Evolutionary conservation across 2,329 filamentous ascomycete genomes (phyloP).

Genomic region (Nothopassalora personata): DNA sequence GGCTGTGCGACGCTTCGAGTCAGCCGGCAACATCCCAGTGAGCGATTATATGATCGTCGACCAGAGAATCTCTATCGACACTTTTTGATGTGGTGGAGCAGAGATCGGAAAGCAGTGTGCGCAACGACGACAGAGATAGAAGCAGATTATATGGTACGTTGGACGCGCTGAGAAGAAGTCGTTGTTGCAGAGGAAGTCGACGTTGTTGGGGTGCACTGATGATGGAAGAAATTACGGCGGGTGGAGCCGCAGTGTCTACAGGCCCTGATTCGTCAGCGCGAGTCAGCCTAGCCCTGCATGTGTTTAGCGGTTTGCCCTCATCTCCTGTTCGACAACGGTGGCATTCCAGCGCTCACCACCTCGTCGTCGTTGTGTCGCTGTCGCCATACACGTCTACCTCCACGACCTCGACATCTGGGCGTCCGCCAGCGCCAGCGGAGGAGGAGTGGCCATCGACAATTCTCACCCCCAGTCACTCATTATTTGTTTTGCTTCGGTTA

Average conservation of each 20-base stretch:
- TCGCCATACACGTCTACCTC: conserved; percentile 1
- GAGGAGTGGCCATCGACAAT: not conserved
- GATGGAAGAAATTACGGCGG: no score
- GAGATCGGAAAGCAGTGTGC: no score
- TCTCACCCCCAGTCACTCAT: conserved; percentile 8
- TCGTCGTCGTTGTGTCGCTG: not conserved
- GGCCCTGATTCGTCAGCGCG: not conserved
- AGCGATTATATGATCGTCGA: not conserved
- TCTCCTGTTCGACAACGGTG: conserved; percentile 2
- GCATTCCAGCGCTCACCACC: not conserved
- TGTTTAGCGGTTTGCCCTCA: not conserved
- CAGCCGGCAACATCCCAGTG: not conserved
- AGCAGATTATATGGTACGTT: no score
- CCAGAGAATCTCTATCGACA: not conserved
- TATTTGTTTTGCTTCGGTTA: not conserved
- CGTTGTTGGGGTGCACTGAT: no score
- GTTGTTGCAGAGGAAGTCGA: no score
- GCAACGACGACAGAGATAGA: no score
- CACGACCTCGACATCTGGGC: not conserved
- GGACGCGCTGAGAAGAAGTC: no score
- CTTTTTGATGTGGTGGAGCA: not conserved
- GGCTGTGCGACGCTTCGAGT: conserved; percentile 2
- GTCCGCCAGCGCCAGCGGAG: not conserved
- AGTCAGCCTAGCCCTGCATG: not conserved
- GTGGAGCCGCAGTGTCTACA: not conserved